phyloP scores from a whole-genome alignment of 805 yeast genomes.

The Lipomyces sp. region DNA sequence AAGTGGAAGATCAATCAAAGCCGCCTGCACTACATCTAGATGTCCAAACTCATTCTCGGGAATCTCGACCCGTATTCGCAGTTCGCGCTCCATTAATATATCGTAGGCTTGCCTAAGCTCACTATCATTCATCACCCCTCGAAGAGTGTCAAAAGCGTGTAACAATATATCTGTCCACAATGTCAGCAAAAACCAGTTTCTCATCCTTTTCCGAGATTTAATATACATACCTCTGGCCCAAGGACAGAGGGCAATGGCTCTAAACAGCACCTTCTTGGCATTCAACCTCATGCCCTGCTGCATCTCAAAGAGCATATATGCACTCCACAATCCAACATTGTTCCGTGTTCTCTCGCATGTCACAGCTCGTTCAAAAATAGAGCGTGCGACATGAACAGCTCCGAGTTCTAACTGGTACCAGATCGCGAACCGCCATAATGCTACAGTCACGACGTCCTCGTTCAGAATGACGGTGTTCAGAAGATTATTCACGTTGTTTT shows the following conservation, averaged over 20 bases:
- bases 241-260: slow-evolving; percentile 32
- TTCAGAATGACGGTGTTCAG: slow-evolving; percentile 14
- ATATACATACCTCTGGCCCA: slow-evolving; percentile 27
- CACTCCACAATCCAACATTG: slow-evolving; percentile 23
- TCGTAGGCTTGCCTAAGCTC: slow-evolving; percentile 22
- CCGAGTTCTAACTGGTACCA: slow-evolving; percentile 13
- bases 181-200: slow-evolving; percentile 7
- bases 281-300: background rate
- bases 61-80: slow-evolving; percentile 24
- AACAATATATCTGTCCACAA: slow-evolving; percentile 16
- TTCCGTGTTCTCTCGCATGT: slow-evolving; percentile 3
- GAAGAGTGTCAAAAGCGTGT: slow-evolving; percentile 8
- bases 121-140: slow-evolving; percentile 3
- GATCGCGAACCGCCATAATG: slow-evolving; percentile 24
- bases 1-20: slow-evolving; percentile 2
- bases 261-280: slow-evolving; percentile 21
- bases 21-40: background rate
- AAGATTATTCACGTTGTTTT: slow-evolving; percentile 21
- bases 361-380: slow-evolving; percentile 24
- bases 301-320: slow-evolving; percentile 18
- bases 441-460: slow-evolving; percentile 7
- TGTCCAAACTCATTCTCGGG: slow-evolving; percentile 22
- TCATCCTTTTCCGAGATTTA: no score
- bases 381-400: slow-evolving; percentile 16
- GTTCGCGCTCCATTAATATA: slow-evolving; percentile 26